A percentile compares a stretch with the other conserved stretches of the same genome.
These are phyloP conservation scores for Croton setiger DNA, from an alignment of 441 rosid species.

Conservation along the genomic window DNA sequence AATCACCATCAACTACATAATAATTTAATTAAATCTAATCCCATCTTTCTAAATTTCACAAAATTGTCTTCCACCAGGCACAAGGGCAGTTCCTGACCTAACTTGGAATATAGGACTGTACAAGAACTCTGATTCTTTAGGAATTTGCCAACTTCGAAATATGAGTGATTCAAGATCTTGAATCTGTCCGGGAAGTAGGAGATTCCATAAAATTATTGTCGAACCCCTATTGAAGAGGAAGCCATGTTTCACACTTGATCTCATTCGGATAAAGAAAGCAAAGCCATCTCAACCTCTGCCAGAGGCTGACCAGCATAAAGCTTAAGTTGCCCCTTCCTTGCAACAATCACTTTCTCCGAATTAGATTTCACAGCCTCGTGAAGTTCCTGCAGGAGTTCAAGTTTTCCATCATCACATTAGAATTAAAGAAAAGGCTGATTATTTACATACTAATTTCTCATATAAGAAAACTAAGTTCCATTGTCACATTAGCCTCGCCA, in stretches of 20 bases:
- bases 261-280: slow-evolving; percentile 48
- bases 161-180: not conserved
- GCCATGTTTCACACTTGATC: slow-evolving; percentile 4
- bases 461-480: no score
- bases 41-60: not conserved
- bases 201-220: not conserved
- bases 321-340: slow-evolving; percentile 68
- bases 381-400: slow-evolving; percentile 52
- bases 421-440: not conserved
- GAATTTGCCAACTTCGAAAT: not conserved
- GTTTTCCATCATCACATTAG: not conserved
- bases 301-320: slow-evolving; percentile 80
- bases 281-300: slow-evolving; percentile 62
- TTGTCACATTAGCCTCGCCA: no score
- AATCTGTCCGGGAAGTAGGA: not conserved
- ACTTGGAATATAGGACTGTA: no score
- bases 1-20: no score
- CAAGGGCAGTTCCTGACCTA: not conserved
- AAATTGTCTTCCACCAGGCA: not conserved
- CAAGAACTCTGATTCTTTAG: not conserved
- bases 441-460: not conserved
- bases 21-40: not conserved
- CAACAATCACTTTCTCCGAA: slow-evolving; percentile 52
- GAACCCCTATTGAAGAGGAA: not conserved
- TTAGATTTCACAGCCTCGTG: slow-evolving; percentile 41